Evolutionary conservation across 495 filamentous ascomycete genomes (phyloP).

Genomic region (Acidomyces sp.): DNA sequence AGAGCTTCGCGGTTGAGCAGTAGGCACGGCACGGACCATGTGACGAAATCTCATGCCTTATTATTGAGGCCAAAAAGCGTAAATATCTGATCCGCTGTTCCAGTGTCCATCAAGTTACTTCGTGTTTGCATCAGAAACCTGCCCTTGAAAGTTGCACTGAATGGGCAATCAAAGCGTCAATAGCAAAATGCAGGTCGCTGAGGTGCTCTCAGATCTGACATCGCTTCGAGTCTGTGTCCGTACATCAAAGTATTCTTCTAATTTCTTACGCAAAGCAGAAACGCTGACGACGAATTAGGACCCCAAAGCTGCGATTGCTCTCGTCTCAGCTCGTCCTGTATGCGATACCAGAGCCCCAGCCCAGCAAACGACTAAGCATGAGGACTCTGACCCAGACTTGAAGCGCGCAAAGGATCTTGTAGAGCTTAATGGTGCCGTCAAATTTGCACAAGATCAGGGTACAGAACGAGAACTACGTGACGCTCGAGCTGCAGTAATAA

Average conservation of each 20-base stretch:
- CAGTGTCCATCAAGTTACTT: neutral
- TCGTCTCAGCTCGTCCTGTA: constrained; percentile 41
- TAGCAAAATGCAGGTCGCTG: constrained; percentile 17
- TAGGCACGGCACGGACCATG: neutral
- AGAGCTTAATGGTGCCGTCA: constrained; percentile 44
- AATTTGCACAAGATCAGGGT: constrained; percentile 31
- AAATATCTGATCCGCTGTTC: no score
- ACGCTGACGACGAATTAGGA: constrained; percentile 32
- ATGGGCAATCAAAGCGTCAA: no score
- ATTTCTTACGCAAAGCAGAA: neutral
- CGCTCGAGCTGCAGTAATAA: constrained; percentile 14
- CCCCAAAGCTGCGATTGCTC: constrained; percentile 45
- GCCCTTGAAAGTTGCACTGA: no score
- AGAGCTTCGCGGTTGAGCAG: no score
- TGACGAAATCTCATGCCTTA: no score
- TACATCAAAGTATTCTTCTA: neutral
- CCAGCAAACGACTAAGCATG: neutral
- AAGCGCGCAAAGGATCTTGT: constrained; percentile 45
- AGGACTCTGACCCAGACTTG: constrained; percentile 34
- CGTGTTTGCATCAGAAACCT: neutral
- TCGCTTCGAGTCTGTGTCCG: constrained; percentile 17
- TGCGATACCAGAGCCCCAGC: constrained; percentile 1
- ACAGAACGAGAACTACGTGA: constrained; percentile 13
- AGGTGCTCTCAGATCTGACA: constrained; percentile 16
- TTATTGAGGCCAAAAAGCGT: no score